phyloP scores from a whole-genome alignment of 345 rosid species.

The Eucalyptus pumila region DNA sequence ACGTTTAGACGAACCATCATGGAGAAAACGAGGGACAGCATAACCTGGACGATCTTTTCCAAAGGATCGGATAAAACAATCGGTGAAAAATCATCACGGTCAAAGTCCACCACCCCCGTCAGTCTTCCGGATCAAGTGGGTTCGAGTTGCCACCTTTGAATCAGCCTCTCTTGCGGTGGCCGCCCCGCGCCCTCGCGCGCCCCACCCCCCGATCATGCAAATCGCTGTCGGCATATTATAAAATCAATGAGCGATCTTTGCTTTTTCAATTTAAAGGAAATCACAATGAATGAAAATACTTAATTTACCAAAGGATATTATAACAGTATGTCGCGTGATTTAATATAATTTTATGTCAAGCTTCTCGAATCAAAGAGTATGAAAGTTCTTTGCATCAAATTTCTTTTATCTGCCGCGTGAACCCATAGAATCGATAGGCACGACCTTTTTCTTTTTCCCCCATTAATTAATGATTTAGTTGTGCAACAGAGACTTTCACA shows the following conservation, averaged over 20 bases:
- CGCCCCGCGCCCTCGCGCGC: background rate
- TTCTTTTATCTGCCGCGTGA: background rate
- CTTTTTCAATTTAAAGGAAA: background rate
- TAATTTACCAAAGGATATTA: background rate
- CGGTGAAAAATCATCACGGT: background rate
- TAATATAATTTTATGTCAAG: background rate
- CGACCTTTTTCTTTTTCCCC: background rate
- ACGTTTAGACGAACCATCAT: background rate
- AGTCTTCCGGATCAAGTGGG: background rate
- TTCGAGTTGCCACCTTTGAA: background rate
- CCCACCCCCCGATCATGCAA: background rate
- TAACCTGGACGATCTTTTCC: background rate
- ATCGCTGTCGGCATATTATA: background rate
- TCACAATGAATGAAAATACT: background rate
- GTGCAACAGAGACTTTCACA: background rate
- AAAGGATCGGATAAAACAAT: background rate
- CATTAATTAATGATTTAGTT: background rate
- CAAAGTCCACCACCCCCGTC: background rate
- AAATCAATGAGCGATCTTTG: background rate
- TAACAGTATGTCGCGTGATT: rapidly evolving
- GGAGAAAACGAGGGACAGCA: background rate
- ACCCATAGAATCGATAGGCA: background rate
- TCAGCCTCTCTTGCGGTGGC: background rate
- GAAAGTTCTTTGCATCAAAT: background rate
- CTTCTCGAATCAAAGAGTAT: background rate